Percentiles rank a stretch among this genome's conserved stretches.
These are phyloP conservation scores for Talaromyces sp. DNA, from an alignment of 2,329 filamentous ascomycete species.

Conservation along the genomic window DNA sequence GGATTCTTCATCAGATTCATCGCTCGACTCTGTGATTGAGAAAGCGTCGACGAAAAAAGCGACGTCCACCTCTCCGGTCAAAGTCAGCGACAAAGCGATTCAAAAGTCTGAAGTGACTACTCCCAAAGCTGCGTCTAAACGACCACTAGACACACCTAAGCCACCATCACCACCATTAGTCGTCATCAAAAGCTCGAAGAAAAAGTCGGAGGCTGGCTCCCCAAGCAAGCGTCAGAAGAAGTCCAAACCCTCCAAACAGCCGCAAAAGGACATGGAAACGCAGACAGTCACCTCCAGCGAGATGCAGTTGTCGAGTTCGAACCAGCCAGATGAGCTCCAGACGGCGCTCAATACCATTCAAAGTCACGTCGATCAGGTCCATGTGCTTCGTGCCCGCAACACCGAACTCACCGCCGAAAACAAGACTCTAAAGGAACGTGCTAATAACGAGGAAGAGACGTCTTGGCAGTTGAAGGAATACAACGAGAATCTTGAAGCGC, in stretches of 20 bases:
- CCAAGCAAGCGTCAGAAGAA: background rate
- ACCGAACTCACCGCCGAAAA: background rate
- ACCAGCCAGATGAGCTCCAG: background rate
- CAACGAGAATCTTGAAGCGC: slow-evolving; percentile 9
- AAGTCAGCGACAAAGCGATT: background rate
- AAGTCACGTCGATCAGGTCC: background rate
- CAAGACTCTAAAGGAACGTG: background rate
- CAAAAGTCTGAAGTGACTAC: background rate
- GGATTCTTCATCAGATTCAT: background rate
- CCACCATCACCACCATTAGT: background rate
- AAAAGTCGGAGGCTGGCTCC: background rate
- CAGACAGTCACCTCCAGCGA: background rate
- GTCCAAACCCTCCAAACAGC: background rate
- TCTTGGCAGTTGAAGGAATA: slow-evolving; percentile 11
- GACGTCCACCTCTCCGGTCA: background rate
- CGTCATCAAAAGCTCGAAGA: background rate
- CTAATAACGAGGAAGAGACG: background rate
- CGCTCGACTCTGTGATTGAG: background rate
- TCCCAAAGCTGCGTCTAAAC: background rate
- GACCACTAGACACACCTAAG: background rate
- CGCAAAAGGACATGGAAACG: background rate
- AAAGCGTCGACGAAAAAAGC: background rate
- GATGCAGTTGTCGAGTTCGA: background rate
- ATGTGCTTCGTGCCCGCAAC: background rate
- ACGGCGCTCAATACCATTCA: background rate